Base-by-base conservation (phyloP, 257 asterid species). In the Osmanthus fragrans region DNA sequence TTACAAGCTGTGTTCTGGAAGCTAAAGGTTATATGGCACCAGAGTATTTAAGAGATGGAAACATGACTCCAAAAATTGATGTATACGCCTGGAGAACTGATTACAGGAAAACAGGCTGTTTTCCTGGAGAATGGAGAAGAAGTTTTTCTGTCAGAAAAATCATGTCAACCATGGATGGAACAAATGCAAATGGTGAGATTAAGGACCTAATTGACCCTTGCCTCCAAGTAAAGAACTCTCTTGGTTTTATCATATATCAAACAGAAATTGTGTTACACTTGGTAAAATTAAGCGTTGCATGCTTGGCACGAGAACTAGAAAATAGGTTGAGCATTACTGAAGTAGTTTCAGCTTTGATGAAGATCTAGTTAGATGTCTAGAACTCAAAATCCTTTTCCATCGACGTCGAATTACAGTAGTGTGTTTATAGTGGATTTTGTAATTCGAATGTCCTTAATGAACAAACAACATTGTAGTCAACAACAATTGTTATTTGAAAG, bases 61-160 rank as follows among this genome's bases (percentile, higher is more conserved):
- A 75, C 13, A 85, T 86, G 45, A 86, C 86, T 13, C 86, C 91
- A 23, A 86, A 91, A 83, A 42, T 82, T 1, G 97, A 92, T 49
- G 88, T 89, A 5, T 91, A 89, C 60, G 95, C 95, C 7, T 87
- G 54, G 84, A 82, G 96, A 92, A 76, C 67, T 92, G 79, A 84
- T 91, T 34, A 88, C 96, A 1, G 96, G 95, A 47, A 84, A 70
- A 82, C 86, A 85, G 7, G 92, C 96, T 0, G 80, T 79, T 4
- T 77, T 79, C 16, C 4, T 73, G 74, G 67, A 68, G 36, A 86
- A 83, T 40, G 92, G 87, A 13, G 76, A 79, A 74, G 90, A 86
- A 77, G 84, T 87, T 7, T 12, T 83, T 32, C 76, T 88, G 72
- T 86, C 92, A 0, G 86, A 34, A 75, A 37, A 7, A 81, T 85